Conservation (phyloP, 2,329 filamentous ascomycete species). For the Epichloe glyceriae region DNA sequence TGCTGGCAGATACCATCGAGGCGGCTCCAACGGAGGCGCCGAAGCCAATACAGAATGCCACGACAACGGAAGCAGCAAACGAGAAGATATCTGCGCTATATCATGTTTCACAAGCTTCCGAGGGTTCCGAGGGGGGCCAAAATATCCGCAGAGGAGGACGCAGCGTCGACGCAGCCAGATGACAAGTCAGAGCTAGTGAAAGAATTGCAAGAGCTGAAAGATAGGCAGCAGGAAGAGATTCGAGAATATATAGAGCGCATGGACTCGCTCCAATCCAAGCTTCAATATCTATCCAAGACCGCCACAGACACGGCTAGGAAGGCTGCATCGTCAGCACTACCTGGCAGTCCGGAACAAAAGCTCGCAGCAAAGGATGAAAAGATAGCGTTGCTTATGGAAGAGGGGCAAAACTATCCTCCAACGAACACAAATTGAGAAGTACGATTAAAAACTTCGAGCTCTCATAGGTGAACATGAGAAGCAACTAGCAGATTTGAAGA, state of each 20-base stretch:
- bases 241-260: conserved; percentile 78
- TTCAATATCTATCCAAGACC: conserved; percentile 76
- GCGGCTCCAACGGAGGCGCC: neutral
- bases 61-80: neutral
- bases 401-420: conserved; percentile 82
- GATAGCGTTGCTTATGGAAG: conserved; percentile 80
- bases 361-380: conserved; percentile 82
- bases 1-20: neutral
- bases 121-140: neutral
- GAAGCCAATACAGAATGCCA: neutral
- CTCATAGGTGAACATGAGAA: conserved; percentile 56
- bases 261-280: conserved; percentile 80
- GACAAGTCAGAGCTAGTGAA: conserved; percentile 6
- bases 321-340: conserved; percentile 45
- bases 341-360: conserved; percentile 61
- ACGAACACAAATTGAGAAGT: conserved; percentile 71
- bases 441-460: conserved; percentile 70
- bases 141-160: neutral
- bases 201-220: conserved; percentile 14
- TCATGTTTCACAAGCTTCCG: neutral
- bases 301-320: conserved; percentile 63
- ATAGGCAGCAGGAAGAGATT: conserved; percentile 61
- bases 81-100: neutral
- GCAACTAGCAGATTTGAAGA: conserved; percentile 45
- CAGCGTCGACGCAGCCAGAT: neutral